Base-by-base conservation (phyloP, 1,284 basidiomycete genomes). In the Megacollybia platyphylla region DNA sequence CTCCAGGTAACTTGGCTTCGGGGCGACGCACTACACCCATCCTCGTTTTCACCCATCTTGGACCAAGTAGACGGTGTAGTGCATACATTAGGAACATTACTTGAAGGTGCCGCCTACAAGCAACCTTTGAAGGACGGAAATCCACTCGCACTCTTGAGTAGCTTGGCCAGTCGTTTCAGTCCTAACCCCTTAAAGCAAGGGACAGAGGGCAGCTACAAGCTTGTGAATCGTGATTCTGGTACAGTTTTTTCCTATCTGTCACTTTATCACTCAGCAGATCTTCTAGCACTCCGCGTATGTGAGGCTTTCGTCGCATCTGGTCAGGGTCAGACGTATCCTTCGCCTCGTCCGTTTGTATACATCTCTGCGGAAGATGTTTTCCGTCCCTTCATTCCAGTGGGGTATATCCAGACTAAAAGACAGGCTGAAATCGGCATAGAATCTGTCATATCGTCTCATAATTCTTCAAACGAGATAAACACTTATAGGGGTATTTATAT, bases 311-410 rank as follows among this genome's bases (percentile, higher is more conserved):
- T 81, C 27, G 60, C 64, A 18, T 71, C 70, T 24, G 49, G 58
- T 41, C 57, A 59, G 20, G 54, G 35, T 30, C 43, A 55, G 29
- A 48, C 54, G 18, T 60, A 60, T 35, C 58, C 61, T 34, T 49
- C 52, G 3, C 67, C 71, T 42, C 73, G 79, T 40, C 76, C 89
- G 4, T 97, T 98, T 61, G 73, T 97, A 36, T 97, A 87, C 62
- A 71, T 98, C 48, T 98, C 94, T 28, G 93, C 94, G 4, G 93
- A 93, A 52, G 92, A 97, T 55, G 77, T 93, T 36, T 90, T 83
- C 63, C 74, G 88, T 20, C 94, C 94, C 1, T 56, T 94, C 49
- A 76, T 97, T 28, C 80, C 92, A 18, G 67, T 75, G 0, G 66
- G 85, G 34, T 97, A 97, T 63, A 89, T 96, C 51, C 69, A 79